phyloP scores from a whole-genome alignment of 805 yeast species.

The Debaryomyces prosopidis region DNA sequence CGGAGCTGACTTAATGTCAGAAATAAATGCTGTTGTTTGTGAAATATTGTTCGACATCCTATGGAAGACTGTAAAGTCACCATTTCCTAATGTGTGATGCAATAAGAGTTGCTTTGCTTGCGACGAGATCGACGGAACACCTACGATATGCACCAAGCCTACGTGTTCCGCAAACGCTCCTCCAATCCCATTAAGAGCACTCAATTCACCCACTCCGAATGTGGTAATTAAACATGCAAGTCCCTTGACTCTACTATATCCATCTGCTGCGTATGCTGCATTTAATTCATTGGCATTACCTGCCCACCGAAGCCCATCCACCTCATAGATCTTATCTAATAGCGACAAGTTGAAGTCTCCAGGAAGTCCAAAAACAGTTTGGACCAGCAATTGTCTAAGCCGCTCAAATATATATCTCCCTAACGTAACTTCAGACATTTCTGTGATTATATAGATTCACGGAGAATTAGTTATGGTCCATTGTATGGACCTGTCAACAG shows the following conservation, averaged over 20 bases:
- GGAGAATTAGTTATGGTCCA: too few relatives aligned
- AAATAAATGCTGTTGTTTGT: conserved; percentile 62
- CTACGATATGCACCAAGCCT: conserved; percentile 81
- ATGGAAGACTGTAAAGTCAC: conserved; percentile 77
- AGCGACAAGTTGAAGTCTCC: conserved; percentile 79
- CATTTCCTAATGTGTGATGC: conserved; percentile 85
- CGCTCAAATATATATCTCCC: conserved; percentile 81
- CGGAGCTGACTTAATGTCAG: conserved; percentile 66
- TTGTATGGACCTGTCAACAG: too few relatives aligned
- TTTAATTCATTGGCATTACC: conserved; percentile 90
- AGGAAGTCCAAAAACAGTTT: conserved; percentile 77
- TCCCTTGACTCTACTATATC: conserved; percentile 81
- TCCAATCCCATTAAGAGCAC: conserved; percentile 83
- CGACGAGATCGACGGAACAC: conserved; percentile 77
- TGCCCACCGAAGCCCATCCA: conserved; percentile 79
- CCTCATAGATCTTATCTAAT: conserved; percentile 72
- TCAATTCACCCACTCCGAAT: conserved; percentile 88
- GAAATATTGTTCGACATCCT: conserved; percentile 76
- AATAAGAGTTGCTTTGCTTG: conserved; percentile 70
- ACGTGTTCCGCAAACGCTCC: conserved; percentile 91
- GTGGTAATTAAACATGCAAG: conserved; percentile 76
- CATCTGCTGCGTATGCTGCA: conserved; percentile 88
- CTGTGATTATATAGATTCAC: too few relatives aligned
- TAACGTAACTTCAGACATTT: conserved; percentile 52
- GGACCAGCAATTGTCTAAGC: conserved; percentile 67